Percentiles rank a stretch among this genome's conserved stretches.
Evolutionary conservation across 306 rosid species (phyloP).

Genomic region (Spatholobus suberectus): DNA sequence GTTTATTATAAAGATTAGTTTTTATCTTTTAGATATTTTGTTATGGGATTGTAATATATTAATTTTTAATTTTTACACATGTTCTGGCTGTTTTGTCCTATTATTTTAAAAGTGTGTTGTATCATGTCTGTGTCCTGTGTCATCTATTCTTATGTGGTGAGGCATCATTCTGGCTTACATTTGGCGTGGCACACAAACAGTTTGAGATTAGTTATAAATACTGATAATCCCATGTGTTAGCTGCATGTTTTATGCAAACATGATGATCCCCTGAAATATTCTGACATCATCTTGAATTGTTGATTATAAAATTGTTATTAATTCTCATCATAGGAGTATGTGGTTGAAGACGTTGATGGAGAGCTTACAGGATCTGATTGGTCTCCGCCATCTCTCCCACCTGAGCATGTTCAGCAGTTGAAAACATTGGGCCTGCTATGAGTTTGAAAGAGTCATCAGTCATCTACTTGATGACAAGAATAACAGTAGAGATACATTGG

Average conservation of each 20-base stretch:
- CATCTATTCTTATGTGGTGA: background rate
- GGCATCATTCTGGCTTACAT: slow-evolving; percentile 8
- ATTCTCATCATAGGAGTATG: slow-evolving; percentile 73
- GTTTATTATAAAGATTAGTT: background rate
- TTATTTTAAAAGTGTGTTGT: background rate
- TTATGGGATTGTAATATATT: background rate
- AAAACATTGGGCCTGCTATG: slow-evolving; percentile 87
- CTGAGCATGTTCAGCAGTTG: slow-evolving; percentile 93
- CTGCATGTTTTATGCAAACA: slow-evolving; percentile 7
- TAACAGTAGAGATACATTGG: slow-evolving; percentile 39
- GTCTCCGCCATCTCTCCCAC: slow-evolving; percentile 85
- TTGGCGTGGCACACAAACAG: background rate
- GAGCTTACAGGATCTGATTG: slow-evolving; percentile 91
- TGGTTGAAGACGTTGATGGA: slow-evolving; percentile 96
- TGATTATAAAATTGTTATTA: slow-evolving; percentile 36
- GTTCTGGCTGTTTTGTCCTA: background rate
- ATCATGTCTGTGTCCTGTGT: too few species aligned
- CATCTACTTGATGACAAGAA: slow-evolving; percentile 44
- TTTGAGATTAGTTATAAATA: background rate
- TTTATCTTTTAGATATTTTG: background rate
- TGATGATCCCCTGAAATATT: background rate
- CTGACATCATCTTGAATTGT: slow-evolving; percentile 18
- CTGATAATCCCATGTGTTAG: background rate
- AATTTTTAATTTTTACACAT: background rate
- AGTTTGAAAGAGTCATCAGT: slow-evolving; percentile 38